Base-by-base conservation (phyloP, 805 yeast species). In the Lachancea meyersii region DNA sequence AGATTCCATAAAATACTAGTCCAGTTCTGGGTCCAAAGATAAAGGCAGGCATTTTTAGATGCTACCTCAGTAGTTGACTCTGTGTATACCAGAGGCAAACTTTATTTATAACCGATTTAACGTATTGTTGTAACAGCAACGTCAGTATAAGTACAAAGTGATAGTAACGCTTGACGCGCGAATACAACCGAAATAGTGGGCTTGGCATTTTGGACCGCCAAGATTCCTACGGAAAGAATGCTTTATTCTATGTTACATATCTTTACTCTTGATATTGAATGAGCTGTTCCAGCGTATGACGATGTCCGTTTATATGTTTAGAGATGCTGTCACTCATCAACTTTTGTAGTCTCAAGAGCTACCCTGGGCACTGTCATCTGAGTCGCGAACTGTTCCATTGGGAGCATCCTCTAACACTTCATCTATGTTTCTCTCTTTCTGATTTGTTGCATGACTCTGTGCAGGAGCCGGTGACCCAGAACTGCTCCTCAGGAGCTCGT, bases 401-500 rank as follows among this genome's bases (percentile, higher is more conserved):
- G 18, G 24, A 13, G 28, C 16, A 13, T 31, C 22, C 18, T 35
- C 32, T 8, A 36, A 13, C 4, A 36, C 22, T 22, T 28, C 40
- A 17, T 41, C 44, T 4, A 31, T 4, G 14, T 11, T 35, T 11
- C 20, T 41, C n/a, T 16, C n/a, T 9, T 20, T 28, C 14, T 17
- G 24, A 20, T 9, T 19, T 4, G 9, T 20, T 18, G 3, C 17
- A 9, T n/a, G n/a, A 11, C 20, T 22, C 4, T 32, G 16, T 16
- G 20, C 18, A 16, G 41, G 30, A 8, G 20, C 10, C 17, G 46
- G 40, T 14, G 46, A 38, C 16, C 19, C 37, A 10, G 35, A 30
- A 14, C 36, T 18, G 27, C 41, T 37, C 26, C 41, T 35, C 30
- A 42, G 19, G 7, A 42, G 48, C 24, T 60, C 64, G 27, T 60